Evolutionary conservation across 768 basidiomycete species (phyloP).

Genomic region (Phallus indusiatus): DNA sequence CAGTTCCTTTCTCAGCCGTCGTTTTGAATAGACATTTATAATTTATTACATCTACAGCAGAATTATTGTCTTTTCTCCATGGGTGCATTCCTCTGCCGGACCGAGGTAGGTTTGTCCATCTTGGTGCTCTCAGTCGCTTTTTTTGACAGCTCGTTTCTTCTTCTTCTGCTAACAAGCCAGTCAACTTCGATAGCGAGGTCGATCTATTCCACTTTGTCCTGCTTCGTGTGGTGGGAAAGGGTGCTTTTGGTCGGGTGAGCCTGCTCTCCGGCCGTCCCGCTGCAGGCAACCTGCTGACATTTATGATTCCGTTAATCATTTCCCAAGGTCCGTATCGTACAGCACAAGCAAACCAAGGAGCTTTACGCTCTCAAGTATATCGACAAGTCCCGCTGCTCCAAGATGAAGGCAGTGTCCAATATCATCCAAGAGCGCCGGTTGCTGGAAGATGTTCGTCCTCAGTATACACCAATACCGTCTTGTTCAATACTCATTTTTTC

Average conservation of each 20-base stretch:
- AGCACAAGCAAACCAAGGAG: constrained; percentile 41
- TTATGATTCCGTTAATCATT: neutral
- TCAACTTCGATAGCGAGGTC: constrained; percentile 92
- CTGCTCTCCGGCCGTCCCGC: neutral
- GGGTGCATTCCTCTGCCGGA: constrained; percentile 82
- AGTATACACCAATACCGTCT: constrained; percentile 1
- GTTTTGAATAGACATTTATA: neutral
- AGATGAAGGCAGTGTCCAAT: constrained; percentile 39
- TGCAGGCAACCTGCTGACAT: neutral
- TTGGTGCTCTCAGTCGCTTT: neutral
- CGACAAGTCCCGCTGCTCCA: constrained; percentile 40
- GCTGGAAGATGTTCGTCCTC: constrained; percentile 33
- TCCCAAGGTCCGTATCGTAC: constrained; percentile 39
- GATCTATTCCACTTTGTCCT: constrained; percentile 97
- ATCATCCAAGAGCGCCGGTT: constrained; percentile 42
- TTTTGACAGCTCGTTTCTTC: neutral
- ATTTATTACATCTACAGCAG: neutral
- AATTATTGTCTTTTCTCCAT: constrained; percentile 30
- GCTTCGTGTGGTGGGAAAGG: constrained; percentile 90
- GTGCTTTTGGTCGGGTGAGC: constrained; percentile 93
- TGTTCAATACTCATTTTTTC: constrained; percentile 10
- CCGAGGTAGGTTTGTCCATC: constrained; percentile 41
- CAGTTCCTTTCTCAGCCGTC: neutral
- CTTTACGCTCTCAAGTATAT: constrained; percentile 44
- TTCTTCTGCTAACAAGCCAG: constrained; percentile 57